phyloP scores from a whole-genome alignment of 73 alveolate genomes.

The Tetrahymena thermophila region DNA sequence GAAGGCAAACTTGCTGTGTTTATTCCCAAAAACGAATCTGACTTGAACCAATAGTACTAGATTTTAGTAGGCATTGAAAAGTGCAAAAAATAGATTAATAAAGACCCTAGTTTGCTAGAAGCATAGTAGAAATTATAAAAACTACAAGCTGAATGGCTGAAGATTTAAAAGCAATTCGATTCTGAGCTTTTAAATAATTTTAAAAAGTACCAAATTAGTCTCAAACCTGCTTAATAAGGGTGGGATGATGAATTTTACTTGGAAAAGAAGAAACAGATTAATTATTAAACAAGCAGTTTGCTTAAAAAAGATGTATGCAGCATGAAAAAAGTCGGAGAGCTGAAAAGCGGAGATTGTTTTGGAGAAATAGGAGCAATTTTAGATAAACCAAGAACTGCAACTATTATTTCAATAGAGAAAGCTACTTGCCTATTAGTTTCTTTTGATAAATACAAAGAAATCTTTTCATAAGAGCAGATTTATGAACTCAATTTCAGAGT shows the following conservation, averaged over 20 bases:
- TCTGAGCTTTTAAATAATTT: background rate
- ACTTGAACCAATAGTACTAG: background rate
- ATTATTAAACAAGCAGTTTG: background rate
- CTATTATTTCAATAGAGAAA: background rate
- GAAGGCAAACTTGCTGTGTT: background rate
- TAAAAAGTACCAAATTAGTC: background rate
- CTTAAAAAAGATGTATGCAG: background rate
- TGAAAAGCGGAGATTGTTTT: background rate
- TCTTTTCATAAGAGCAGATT: background rate
- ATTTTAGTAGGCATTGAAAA: background rate
- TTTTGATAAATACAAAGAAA: background rate
- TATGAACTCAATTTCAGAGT: background rate
- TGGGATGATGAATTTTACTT: background rate
- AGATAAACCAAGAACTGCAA: background rate
- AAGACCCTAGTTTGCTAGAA: background rate
- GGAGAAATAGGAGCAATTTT: background rate
- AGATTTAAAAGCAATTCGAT: background rate
- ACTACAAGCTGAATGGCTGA: background rate
- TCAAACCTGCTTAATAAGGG: background rate
- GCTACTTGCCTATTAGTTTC: background rate
- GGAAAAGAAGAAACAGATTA: background rate
- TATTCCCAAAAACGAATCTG: background rate
- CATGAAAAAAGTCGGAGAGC: background rate
- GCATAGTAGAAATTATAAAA: background rate
- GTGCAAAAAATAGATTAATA: background rate